Evolutionary conservation across 257 asterid genomes (phyloP).

Genomic region (Ilex asprella): DNA sequence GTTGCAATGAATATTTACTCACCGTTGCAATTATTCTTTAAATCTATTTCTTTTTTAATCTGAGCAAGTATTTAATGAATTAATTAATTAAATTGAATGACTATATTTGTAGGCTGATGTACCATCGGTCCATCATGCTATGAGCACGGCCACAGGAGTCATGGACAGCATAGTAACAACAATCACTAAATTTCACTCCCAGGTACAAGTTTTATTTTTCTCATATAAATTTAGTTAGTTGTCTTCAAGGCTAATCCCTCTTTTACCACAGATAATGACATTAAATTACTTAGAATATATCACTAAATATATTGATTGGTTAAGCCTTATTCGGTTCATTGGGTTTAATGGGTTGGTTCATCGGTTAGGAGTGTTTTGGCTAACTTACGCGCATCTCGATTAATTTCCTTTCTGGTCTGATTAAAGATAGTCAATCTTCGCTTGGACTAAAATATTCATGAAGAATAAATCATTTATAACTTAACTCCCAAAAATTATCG

Average conservation of each 20-base stretch:
- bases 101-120: slow-evolving; percentile 27
- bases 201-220: slow-evolving; percentile 24
- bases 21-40: too few relatives aligned
- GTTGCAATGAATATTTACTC: too few relatives aligned
- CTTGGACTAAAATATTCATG: too few relatives aligned
- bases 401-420: background rate
- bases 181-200: slow-evolving; percentile 30
- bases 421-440: too few relatives aligned
- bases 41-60: background rate
- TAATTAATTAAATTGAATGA: too few relatives aligned
- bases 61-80: background rate
- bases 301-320: too few relatives aligned
- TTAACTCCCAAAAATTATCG: too few relatives aligned
- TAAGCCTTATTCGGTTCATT: too few relatives aligned
- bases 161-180: slow-evolving; percentile 35
- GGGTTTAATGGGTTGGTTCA: too few relatives aligned
- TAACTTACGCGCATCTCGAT: background rate
- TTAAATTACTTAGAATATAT: too few relatives aligned
- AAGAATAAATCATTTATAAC: too few relatives aligned
- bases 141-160: slow-evolving; percentile 29
- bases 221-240: background rate
- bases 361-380: background rate
- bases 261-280: background rate
- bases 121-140: slow-evolving; percentile 34
- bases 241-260: background rate